Conservation (phyloP, 192 early-diverging fungal species). For the Coemansia sp. region DNA sequence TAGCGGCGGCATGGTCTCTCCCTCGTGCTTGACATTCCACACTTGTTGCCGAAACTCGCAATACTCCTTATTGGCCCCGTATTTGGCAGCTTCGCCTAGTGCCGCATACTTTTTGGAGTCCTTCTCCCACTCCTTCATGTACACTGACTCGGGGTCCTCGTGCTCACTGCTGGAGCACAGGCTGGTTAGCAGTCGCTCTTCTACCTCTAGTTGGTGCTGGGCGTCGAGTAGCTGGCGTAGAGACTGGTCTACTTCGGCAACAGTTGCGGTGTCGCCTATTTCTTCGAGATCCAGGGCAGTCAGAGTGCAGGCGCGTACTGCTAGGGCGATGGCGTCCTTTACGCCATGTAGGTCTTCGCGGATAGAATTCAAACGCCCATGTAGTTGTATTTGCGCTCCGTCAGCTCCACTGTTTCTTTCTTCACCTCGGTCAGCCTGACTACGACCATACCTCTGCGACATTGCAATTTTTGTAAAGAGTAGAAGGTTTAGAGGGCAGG, state of each 20-base stretch:
- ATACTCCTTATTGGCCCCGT: conserved; percentile 21
- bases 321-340: conserved; percentile 17
- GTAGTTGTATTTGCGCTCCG: conserved; percentile 24
- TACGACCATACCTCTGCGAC: conserved; percentile 9
- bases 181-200: conserved; percentile 10
- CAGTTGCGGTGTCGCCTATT: conserved; percentile 9
- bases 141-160: conserved; percentile 6
- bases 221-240: conserved; percentile 32
- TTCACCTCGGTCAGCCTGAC: neutral
- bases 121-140: conserved; percentile 6
- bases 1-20: conserved; percentile 35
- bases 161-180: conserved; percentile 7
- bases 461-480: neutral
- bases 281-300: conserved; percentile 29
- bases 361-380: conserved; percentile 4
- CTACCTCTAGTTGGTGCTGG: conserved; percentile 25
- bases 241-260: conserved; percentile 14
- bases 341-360: conserved; percentile 7
- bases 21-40: conserved; percentile 41
- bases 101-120: conserved; percentile 8
- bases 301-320: conserved; percentile 20
- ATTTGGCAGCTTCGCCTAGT: conserved; percentile 16
- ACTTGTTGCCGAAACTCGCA: conserved; percentile 36
- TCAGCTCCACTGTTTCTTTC: neutral
- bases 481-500: neutral